Evolutionary conservation across 306 rosid genomes (phyloP).

Genomic region (Chamaecrista fasciculata): DNA sequence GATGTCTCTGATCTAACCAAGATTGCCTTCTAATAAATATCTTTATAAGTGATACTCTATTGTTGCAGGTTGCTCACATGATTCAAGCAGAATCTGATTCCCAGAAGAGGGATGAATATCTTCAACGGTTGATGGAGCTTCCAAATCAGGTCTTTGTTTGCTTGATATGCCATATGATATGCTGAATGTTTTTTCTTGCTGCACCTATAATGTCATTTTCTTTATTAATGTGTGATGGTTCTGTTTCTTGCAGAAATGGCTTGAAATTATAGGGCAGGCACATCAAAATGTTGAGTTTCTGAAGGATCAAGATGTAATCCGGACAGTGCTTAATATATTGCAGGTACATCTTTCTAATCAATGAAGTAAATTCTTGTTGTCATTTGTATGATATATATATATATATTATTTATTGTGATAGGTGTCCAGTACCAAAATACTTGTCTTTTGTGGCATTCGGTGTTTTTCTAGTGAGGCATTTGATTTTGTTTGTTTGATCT

Average conservation of each 20-base stretch:
- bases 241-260: conserved; percentile 72
- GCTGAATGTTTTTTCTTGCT: background rate
- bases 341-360: conserved; percentile 53
- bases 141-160: conserved; percentile 75
- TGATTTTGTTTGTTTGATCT: background rate
- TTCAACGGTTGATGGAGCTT: conserved; percentile 85
- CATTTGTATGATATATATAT: conserved; percentile 7
- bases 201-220: background rate
- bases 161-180: conserved; percentile 1
- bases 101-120: conserved; percentile 87
- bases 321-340: conserved; percentile 89
- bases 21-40: background rate
- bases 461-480: background rate
- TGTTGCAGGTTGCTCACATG: conserved; percentile 83
- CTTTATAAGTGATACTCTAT: background rate
- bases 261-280: conserved; percentile 90
- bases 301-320: conserved; percentile 86
- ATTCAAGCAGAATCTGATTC: conserved; percentile 92
- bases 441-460: background rate
- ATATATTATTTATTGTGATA: background rate
- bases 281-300: conserved; percentile 79
- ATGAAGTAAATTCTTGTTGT: background rate
- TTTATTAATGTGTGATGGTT: background rate
- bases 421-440: background rate
- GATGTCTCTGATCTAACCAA: conserved; percentile 1